These are phyloP conservation scores for Solanum clarkiae DNA, from an alignment of 257 asterid genomes.

Conservation along the genomic window DNA sequence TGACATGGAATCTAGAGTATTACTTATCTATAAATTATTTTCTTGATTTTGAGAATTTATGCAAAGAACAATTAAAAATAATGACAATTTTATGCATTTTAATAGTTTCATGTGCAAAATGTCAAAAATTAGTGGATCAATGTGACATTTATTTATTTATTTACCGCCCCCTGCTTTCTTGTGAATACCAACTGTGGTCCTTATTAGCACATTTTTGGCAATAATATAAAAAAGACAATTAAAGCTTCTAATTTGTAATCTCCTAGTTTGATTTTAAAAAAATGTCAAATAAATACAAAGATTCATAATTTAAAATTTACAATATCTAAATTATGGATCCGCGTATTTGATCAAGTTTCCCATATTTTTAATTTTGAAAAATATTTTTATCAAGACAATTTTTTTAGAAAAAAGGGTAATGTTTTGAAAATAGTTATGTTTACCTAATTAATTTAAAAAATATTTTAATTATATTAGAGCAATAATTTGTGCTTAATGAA, in stretches of 20 bases:
- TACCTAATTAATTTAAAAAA: not conserved
- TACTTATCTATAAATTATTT: not conserved
- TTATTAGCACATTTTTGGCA: not conserved
- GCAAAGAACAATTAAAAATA: not conserved
- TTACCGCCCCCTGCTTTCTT: not conserved
- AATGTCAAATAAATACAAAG: not conserved
- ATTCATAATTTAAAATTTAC: not conserved
- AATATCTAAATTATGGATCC: not conserved
- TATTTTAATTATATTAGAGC: not conserved
- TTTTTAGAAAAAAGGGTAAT: too few relatives aligned
- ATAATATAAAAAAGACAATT: not conserved
- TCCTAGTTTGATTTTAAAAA: not conserved
- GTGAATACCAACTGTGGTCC: not conserved
- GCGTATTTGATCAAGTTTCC: too few relatives aligned
- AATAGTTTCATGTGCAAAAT: not conserved
- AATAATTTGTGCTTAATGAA: not conserved
- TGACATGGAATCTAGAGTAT: not conserved
- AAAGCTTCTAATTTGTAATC: not conserved
- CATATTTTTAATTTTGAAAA: too few relatives aligned
- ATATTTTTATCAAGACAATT: too few relatives aligned
- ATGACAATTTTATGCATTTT: not conserved
- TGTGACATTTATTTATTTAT: not conserved
- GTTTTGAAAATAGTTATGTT: too few relatives aligned
- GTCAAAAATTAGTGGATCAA: not conserved
- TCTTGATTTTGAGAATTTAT: not conserved